These are phyloP conservation scores for Starmerella cellae DNA, from an alignment of 805 yeast species.

Conservation along the genomic window DNA sequence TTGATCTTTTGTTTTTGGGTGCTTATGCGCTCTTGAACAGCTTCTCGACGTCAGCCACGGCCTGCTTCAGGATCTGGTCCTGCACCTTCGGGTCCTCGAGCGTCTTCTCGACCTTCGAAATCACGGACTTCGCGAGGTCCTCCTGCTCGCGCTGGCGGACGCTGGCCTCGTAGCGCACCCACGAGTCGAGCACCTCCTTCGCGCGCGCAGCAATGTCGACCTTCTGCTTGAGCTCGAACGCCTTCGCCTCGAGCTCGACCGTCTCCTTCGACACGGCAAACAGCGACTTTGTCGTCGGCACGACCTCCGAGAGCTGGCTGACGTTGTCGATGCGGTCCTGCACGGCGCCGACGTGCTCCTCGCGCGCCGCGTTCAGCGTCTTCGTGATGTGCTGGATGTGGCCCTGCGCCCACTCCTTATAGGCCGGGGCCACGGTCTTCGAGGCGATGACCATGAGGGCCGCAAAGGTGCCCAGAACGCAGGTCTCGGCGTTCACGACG, in stretches of 20 bases:
- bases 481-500: slow-evolving; percentile 88
- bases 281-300: slow-evolving; percentile 76
- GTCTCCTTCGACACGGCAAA: slow-evolving; percentile 95
- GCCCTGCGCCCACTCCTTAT: slow-evolving; percentile 85
- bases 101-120: slow-evolving; percentile 77
- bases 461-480: slow-evolving; percentile 65
- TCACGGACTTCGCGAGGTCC: slow-evolving; percentile 75
- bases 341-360: slow-evolving; percentile 83
- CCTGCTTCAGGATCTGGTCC: slow-evolving; percentile 78
- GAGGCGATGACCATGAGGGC: slow-evolving; percentile 64
- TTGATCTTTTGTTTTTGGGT: no score
- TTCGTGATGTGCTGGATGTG: slow-evolving; percentile 70
- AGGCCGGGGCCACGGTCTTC: slow-evolving; percentile 85
- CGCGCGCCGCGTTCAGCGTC: slow-evolving; percentile 75
- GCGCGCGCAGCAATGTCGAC: slow-evolving; percentile 83
- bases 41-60: slow-evolving; percentile 84
- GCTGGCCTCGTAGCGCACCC: slow-evolving; percentile 97
- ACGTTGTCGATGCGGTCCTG: slow-evolving; percentile 83
- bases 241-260: slow-evolving; percentile 85
- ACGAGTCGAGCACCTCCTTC: slow-evolving; percentile 87
- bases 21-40: slow-evolving; percentile 35
- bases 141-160: slow-evolving; percentile 93
- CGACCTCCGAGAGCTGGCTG: slow-evolving; percentile 80
- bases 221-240: slow-evolving; percentile 84
- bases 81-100: slow-evolving; percentile 81